Percentiles rank a stretch among this genome's conserved stretches.
phyloP scores from a whole-genome alignment of 1,139 yeast species.

The Yarrowia galli region DNA sequence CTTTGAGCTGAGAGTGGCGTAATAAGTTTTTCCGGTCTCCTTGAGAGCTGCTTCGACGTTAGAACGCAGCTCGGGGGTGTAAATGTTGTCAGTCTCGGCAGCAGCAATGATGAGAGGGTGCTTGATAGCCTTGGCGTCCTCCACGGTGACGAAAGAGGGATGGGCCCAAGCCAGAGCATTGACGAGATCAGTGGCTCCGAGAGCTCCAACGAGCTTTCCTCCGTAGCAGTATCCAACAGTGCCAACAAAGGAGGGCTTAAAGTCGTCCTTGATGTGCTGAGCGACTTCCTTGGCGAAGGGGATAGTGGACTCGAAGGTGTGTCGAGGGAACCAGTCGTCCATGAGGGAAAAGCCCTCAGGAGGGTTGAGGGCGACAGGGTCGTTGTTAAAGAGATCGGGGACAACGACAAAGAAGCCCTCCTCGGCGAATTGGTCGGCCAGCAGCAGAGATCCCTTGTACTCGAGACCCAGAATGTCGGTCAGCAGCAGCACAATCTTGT shows the following conservation, averaged over 20 bases:
- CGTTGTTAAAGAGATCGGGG: conserved; percentile 76
- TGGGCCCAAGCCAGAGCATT: conserved; percentile 78
- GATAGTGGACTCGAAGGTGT: conserved; percentile 57
- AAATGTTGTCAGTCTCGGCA: conserved; percentile 71
- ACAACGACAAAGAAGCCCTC: conserved; percentile 71
- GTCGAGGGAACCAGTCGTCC: conserved; percentile 61
- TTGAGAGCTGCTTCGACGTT: conserved; percentile 65
- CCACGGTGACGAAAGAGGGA: conserved; percentile 73
- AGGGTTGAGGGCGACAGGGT: conserved; percentile 52
- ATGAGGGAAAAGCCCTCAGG: conserved; percentile 50
- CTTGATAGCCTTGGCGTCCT: conserved; percentile 64
- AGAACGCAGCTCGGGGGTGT: conserved; percentile 67
- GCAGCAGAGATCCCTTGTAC: conserved; percentile 61
- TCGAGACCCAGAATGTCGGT: conserved; percentile 75
- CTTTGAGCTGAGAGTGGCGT: conserved; percentile 66
- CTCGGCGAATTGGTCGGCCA: conserved; percentile 75
- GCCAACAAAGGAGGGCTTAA: conserved; percentile 61
- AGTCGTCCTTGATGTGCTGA: conserved; percentile 54
- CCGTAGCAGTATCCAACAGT: conserved; percentile 87
- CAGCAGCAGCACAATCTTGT: conserved; percentile 63
- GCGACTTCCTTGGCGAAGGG: conserved; percentile 58
- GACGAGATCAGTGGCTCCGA: conserved; percentile 57
- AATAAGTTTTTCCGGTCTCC: conserved; percentile 60
- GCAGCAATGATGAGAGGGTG: conserved; percentile 74
- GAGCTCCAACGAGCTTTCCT: conserved; percentile 68